These are phyloP conservation scores for Tylopilus orsonianus DNA, from an alignment of 1,284 basidiomycete species.

Conservation along the genomic window DNA sequence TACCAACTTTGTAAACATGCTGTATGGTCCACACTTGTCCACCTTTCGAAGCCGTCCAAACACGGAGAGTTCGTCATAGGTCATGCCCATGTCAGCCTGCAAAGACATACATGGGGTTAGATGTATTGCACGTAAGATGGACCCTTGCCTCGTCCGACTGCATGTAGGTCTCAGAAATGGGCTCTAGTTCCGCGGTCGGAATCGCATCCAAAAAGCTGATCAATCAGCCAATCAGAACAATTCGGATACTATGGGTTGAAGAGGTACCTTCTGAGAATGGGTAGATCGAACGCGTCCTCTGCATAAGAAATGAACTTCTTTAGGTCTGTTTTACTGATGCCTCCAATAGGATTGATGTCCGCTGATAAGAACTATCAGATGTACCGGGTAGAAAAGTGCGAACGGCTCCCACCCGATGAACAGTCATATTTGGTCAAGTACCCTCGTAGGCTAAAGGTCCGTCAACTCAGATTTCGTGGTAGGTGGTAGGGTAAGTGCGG, in stretches of 20 bases:
- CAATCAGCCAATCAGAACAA: not conserved
- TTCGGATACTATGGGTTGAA: not conserved
- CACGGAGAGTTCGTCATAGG: slow-evolving; percentile 94
- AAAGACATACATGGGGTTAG: not conserved
- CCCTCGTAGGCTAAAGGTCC: slow-evolving; percentile 76
- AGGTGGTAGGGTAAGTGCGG: not conserved
- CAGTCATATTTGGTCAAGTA: slow-evolving; percentile 99
- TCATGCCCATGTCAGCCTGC: slow-evolving; percentile 98
- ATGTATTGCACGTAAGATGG: not conserved
- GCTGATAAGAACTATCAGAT: slow-evolving; percentile 46
- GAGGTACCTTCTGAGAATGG: slow-evolving; percentile 75
- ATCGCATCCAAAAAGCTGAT: slow-evolving; percentile 85
- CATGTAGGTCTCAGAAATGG: slow-evolving; percentile 90
- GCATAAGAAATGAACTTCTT: slow-evolving; percentile 95
- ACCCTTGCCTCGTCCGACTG: slow-evolving; percentile 86
- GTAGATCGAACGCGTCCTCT: slow-evolving; percentile 75
- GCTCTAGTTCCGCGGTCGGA: slow-evolving; percentile 96
- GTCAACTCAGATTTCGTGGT: slow-evolving; percentile 1
- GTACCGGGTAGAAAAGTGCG: not conserved
- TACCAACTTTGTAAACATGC: slow-evolving; percentile 92
- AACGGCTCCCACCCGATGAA: slow-evolving; percentile 61
- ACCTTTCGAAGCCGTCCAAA: slow-evolving; percentile 94
- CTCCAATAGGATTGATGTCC: slow-evolving; percentile 98
- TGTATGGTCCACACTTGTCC: slow-evolving; percentile 96
- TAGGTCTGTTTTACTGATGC: slow-evolving; percentile 96